Evolutionary conservation across 2,329 filamentous ascomycete genomes (phyloP), one percentile per base, ranked within the genome.

Genomic region (Cercospora sp.): DNA sequence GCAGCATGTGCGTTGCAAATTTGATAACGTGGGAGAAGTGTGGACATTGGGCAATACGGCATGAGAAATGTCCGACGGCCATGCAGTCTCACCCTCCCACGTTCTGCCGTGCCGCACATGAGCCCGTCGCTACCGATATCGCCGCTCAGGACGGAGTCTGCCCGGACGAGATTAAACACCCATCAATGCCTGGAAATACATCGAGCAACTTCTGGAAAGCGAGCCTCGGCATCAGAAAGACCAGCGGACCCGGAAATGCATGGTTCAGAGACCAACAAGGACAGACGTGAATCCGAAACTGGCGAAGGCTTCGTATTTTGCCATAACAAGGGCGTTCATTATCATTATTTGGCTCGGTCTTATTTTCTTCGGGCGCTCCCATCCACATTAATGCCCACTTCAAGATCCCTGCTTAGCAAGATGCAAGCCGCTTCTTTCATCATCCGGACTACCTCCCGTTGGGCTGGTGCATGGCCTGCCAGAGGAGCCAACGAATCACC

Each of bases 401-500:
- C 49, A 55, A 28, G 49, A 30, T 24, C 24, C 24, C 24, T 28
- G 49, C 21, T 16, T 9, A 16, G 24, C 24, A 24, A n/a, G 5
- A 28, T 30, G 49, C 49, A 55, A 55, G 49, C 49, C n/a, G 13
- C 13, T 7, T 24, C 45, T 51, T 24, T 24, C 49, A n/a, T 13
- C 26, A 28, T 55, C 49, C 12, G 28, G 26, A 10, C 45, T 59
- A 70, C 18, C 53, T 30, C 10, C 66, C 68, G 43, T 68, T 70
- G 16, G 68, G 66, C 40, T 64, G 63, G 58, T 66, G 63, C 28
- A 70, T 68, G 8, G 66, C 66, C 32, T 84, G 82, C 82, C 82
- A 84, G 8, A 84, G 75, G 61, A 81, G 79, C 82, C 82, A 84
- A 28, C 79, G 76, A 16, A 82, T 81, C 43, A 83, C 80, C 82